Base-by-base conservation (phyloP, 345 rosid species). In the Hibiscus mutabilis region DNA sequence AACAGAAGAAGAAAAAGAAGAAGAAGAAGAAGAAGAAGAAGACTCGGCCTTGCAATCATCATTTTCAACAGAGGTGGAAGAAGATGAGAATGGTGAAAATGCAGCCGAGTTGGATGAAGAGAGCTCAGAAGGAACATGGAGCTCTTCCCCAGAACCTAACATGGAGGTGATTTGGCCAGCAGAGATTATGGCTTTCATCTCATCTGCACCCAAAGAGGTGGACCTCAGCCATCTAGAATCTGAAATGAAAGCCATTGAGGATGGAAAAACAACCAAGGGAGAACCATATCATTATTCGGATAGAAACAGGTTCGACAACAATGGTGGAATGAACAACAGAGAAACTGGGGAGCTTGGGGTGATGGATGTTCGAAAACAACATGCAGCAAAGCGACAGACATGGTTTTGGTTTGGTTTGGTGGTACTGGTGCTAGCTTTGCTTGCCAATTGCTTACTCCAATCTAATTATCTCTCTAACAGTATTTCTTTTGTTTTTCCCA, bases 91-190 rank as follows among this genome's bases (percentile, higher is more conserved):
- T 13, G 33, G 53, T 21, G 68, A 42, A 42, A 21, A 12, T 21
- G 69, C 5, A 12, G 13, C 14, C 8, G 73, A 72, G 70, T 44
- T 68, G 47, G 63, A 60, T 2, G 51, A 78, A 29, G 80, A 68
- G 11, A 74, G 69, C 73, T 80, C 78, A 0, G 84, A 74, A 74
- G 84, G 64, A 75, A 67, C 76, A 33, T 74, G 69, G 27, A 77
- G 77, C 76, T 74, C 85, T 51, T 81, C 83, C 11, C 21, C 60
- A n/a, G 89, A 79, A 35, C 81, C 75, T 47, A 73, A 77, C 18
- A 56, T 31, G 6, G 84, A 79, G 46, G 79, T 79, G 59, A 69
- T 79, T 33, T 81, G 86, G 86, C 80, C 89, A 3, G 79, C 69
- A 2, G 86, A 78, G 74, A 59, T 76, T 49, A 67, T 81, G 3